Conservation (phyloP, 1,139 yeast species). For the Wickerhamomyces sp. region DNA sequence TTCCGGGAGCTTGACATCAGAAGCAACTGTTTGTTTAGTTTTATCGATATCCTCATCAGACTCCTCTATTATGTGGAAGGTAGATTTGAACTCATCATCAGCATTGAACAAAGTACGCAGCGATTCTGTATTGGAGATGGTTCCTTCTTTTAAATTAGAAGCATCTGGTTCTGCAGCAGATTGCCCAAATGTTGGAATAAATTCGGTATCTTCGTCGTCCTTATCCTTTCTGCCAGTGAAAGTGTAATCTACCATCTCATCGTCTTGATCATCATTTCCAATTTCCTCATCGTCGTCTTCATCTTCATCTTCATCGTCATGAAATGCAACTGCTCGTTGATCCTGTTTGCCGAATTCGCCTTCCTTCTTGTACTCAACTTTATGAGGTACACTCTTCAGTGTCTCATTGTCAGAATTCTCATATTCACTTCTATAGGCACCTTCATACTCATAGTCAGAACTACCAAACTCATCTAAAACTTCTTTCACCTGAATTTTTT, state of each 20-base stretch:
- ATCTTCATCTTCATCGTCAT: conserved; percentile 37
- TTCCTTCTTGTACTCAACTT: conserved; percentile 21
- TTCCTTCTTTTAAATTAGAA: conserved; percentile 20
- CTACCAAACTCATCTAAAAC: conserved; percentile 39
- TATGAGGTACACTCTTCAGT: conserved; percentile 25
- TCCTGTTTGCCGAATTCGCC: conserved; percentile 25
- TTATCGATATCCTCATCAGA: conserved; percentile 35
- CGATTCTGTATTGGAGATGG: conserved; percentile 47
- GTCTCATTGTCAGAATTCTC: conserved; percentile 43
- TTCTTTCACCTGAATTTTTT: conserved; percentile 52
- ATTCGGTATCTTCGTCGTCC: conserved; percentile 38
- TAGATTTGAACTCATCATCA: conserved; percentile 26
- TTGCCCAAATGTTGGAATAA: conserved; percentile 48
- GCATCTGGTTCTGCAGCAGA: conserved; percentile 7
- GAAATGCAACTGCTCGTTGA: conserved; percentile 14
- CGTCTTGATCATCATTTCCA: conserved; percentile 1
- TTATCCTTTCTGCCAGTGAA: conserved; percentile 8
- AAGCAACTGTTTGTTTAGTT: conserved; percentile 17
- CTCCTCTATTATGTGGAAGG: conserved; percentile 31
- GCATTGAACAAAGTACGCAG: conserved; percentile 65
- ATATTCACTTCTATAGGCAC: conserved; percentile 28
- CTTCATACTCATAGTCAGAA: conserved; percentile 46
- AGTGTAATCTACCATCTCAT: not conserved
- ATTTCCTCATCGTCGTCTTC: conserved; percentile 18
- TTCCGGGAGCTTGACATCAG: conserved; percentile 14